Percentiles rank a stretch among this genome's conserved stretches.
These are phyloP conservation scores for Lachnellula subtilissima DNA, from an alignment of 2,329 filamentous ascomycete genomes.

Conservation along the genomic window DNA sequence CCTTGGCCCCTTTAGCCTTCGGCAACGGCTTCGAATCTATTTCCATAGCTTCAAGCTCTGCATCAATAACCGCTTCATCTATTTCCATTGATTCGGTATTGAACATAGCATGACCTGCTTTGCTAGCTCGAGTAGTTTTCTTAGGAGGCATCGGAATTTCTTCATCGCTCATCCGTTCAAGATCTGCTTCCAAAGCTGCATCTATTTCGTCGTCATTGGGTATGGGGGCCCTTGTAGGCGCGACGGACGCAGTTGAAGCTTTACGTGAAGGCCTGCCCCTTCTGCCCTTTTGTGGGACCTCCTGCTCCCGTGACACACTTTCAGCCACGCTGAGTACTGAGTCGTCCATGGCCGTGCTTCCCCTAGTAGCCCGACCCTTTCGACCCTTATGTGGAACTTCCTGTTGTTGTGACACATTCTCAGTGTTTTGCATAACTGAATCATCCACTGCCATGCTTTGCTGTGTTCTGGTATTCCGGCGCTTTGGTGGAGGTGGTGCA, in stretches of 20 bases:
- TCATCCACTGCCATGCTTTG: conserved; percentile 39
- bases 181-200: conserved; percentile 58
- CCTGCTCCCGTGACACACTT: conserved; percentile 20
- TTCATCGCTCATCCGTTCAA: conserved; percentile 53
- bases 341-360: conserved; percentile 37
- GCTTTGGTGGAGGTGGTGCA: conserved; percentile 36
- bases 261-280: conserved; percentile 42
- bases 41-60: conserved; percentile 29
- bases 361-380: conserved; percentile 34
- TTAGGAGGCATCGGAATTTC: conserved; percentile 33
- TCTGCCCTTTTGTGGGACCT: conserved; percentile 50
- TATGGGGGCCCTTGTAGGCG: conserved; percentile 41
- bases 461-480: conserved; percentile 32
- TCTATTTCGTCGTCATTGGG: conserved; percentile 63
- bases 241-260: conserved; percentile 41
- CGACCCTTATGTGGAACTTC: conserved; percentile 45
- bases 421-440: conserved; percentile 39
- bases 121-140: conserved; percentile 13
- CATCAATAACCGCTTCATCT: conserved; percentile 29
- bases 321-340: conserved; percentile 42
- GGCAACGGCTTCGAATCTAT: conserved; percentile 24
- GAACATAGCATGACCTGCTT: conserved; percentile 25
- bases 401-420: conserved; percentile 31
- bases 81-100: conserved; percentile 18
- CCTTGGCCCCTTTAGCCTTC: conserved; percentile 27